Base-by-base conservation (phyloP, 108 stramenopile species). In the Bacterosira constricta region DNA sequence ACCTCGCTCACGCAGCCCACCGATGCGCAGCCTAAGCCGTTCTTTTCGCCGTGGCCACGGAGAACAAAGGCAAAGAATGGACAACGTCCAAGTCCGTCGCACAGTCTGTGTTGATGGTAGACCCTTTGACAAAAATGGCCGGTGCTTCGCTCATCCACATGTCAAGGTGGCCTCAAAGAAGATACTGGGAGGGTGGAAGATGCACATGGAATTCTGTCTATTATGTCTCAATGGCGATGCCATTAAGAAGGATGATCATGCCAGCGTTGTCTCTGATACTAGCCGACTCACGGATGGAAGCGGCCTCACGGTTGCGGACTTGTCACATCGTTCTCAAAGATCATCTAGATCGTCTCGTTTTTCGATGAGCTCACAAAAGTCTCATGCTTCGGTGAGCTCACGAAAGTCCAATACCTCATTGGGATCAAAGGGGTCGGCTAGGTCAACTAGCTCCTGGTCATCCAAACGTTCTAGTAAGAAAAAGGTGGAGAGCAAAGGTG, bases 121-220 rank as follows among this genome's bases (percentile, higher is more conserved):
- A 37, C 70, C 70, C 18, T 71, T 71, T 52, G 70, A 71, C 37
- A 59, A 58, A 37, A 71, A 51, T 3, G 70, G 70, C 20, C 42
- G 70, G 27, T 71, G 70, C 20, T 71, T 71, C 50, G 12, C 62
- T 7, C 70, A 71, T 21, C 59, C 45, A 6, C 70, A 71, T 26
- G 37, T 61, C 5, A 61, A 60, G 41, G 27, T 62, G 70, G 70
- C 46, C 21, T 62, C 60, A n/a, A 61, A 53, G 27, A 41, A 71
- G 31, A 34, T 42, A 27, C 49, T 71, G 15, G 50, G 50, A 27
- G 59, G 50, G 31, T 60, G 51, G 50, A 44, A 41, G 35, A 56
- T 60, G 6, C 64, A 59, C 27, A 11, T 35, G 32, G 41, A 41
- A 39, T 66, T 27, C 45, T 66, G 69, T 26, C 42, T n/a, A 29